Conservation (phyloP, 768 basidiomycete species). For the Candolleomyces aberdarensis region DNA sequence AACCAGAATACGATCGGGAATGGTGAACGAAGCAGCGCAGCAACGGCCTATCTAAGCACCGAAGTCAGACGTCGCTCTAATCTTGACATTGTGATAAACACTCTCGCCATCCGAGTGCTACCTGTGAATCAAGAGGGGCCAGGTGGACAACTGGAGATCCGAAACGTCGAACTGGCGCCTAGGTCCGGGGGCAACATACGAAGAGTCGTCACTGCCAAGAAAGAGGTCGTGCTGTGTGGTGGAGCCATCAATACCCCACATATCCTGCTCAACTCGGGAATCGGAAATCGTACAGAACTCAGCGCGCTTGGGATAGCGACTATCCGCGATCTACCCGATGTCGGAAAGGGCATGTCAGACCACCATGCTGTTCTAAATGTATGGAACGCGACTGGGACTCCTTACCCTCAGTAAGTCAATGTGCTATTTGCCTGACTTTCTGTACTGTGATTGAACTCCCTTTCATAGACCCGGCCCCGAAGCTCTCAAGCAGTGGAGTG, state of each 20-base stretch:
- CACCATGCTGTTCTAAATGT: slow-evolving; percentile 10
- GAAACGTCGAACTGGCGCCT: slow-evolving; percentile 6
- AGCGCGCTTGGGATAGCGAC: slow-evolving; percentile 11
- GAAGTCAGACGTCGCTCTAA: slow-evolving; percentile 23
- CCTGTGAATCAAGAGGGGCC: slow-evolving; percentile 23
- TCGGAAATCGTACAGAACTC: slow-evolving; percentile 13
- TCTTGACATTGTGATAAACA: slow-evolving; percentile 23
- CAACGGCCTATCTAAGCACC: slow-evolving; percentile 25
- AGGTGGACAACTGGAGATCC: slow-evolving; percentile 22
- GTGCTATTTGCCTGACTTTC: too few relatives aligned
- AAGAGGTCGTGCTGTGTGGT: slow-evolving; percentile 13
- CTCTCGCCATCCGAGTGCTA: slow-evolving; percentile 18
- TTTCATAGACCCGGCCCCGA: too few relatives aligned
- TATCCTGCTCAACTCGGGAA: slow-evolving; percentile 20
- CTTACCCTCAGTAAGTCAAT: not conserved
- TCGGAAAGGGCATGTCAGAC: slow-evolving; percentile 19
- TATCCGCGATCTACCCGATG: slow-evolving; percentile 14
- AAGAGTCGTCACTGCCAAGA: slow-evolving; percentile 7
- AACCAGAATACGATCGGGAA: slow-evolving; percentile 4
- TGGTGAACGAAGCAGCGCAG: slow-evolving; percentile 18
- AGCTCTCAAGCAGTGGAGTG: slow-evolving; percentile 12
- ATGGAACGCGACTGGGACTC: slow-evolving; percentile 12
- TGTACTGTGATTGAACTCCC: too few relatives aligned
- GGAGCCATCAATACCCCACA: slow-evolving; percentile 19
- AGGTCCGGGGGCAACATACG: slow-evolving; percentile 4